Evolutionary conservation across 768 basidiomycete genomes (phyloP).

Genomic region (Agaricus bisporus): DNA sequence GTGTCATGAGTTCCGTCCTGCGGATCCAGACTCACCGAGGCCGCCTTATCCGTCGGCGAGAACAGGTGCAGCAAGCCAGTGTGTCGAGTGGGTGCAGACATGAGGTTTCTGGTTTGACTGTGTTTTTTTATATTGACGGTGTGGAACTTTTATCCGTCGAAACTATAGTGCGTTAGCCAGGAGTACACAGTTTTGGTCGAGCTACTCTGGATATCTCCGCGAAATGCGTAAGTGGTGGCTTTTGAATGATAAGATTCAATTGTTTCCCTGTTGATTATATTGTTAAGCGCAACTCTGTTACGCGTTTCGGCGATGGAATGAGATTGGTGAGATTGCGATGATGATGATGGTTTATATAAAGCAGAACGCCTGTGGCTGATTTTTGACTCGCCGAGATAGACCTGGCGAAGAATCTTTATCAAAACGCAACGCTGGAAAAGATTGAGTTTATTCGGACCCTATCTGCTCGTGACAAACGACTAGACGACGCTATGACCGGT

Average conservation of each 20-base stretch:
- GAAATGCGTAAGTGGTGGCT: slow-evolving; percentile 58
- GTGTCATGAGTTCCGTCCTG: slow-evolving; percentile 36
- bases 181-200: slow-evolving; percentile 82
- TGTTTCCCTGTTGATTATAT: slow-evolving; percentile 5
- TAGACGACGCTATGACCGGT: not conserved
- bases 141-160: not conserved
- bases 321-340: slow-evolving; percentile 46
- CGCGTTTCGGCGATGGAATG: slow-evolving; percentile 68
- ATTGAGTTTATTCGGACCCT: slow-evolving; percentile 42
- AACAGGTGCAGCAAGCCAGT: slow-evolving; percentile 32
- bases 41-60: slow-evolving; percentile 21
- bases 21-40: slow-evolving; percentile 5
- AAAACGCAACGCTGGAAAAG: slow-evolving; percentile 58
- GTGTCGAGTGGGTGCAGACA: slow-evolving; percentile 24
- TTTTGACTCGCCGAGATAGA: slow-evolving; percentile 2
- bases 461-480: not conserved
- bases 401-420: slow-evolving; percentile 37
- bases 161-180: slow-evolving; percentile 57
- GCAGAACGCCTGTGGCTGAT: slow-evolving; percentile 14
- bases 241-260: not conserved
- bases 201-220: slow-evolving; percentile 77
- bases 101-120: not conserved
- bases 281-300: slow-evolving; percentile 66
- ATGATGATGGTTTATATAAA: slow-evolving; percentile 3
- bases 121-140: not conserved